Conservation (phyloP, 2,329 filamentous ascomycete species). For the Botrytis porri region DNA sequence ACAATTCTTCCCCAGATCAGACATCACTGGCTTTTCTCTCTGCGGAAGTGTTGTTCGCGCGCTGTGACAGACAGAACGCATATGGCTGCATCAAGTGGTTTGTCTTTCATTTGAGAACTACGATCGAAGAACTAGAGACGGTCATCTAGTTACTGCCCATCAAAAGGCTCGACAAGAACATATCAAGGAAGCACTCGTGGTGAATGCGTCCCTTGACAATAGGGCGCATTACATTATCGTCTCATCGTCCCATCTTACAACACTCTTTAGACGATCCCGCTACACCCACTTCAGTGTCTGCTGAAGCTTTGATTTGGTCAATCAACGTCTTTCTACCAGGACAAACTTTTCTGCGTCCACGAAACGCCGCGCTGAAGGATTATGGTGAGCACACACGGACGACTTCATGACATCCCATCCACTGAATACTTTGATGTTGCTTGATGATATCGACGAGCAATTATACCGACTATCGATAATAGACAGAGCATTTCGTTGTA, state of each 20-base stretch:
- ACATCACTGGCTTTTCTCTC: background rate
- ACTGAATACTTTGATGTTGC: background rate
- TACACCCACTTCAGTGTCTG: background rate
- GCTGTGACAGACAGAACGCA: background rate
- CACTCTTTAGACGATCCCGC: background rate
- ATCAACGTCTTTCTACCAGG: background rate
- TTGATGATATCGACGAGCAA: background rate
- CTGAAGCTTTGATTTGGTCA: no score
- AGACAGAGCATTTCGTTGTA: background rate
- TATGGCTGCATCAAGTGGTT: background rate
- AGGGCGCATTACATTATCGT: background rate
- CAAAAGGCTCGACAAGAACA: background rate
- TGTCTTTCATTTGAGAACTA: background rate
- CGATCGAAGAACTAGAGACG: background rate
- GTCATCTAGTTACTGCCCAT: background rate
- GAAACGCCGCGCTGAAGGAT: no score
- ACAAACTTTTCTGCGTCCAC: background rate
- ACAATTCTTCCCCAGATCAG: background rate
- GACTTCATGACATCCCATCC: background rate
- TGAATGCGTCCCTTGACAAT: background rate
- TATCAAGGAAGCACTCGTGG: background rate
- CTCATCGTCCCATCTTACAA: background rate
- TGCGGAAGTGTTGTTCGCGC: background rate
- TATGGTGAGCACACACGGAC: background rate
- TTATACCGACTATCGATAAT: background rate